Evolutionary conservation across 768 basidiomycete genomes (phyloP).

Genomic region (Boletus patriciae): DNA sequence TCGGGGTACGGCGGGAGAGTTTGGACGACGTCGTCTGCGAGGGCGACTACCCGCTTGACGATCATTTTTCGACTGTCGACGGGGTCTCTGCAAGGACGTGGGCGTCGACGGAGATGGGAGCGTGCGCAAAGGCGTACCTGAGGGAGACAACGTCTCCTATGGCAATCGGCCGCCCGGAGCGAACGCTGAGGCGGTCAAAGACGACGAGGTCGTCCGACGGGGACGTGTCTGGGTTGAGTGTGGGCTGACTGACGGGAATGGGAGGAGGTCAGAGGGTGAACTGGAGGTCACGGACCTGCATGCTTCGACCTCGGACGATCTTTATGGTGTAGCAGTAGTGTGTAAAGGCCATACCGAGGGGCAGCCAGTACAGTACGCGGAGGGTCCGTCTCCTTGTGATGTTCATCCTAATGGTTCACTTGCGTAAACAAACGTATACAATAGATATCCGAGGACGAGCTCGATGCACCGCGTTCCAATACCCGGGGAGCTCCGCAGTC

Average conservation of each 20-base stretch:
- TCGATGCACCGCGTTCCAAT: too few relatives aligned
- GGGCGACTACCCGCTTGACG: constrained; percentile 65
- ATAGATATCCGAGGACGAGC: not conserved
- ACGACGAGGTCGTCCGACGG: constrained; percentile 58
- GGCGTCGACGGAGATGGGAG: not conserved
- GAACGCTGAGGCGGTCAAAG: constrained; percentile 54
- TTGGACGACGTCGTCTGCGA: constrained; percentile 61
- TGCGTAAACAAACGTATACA: not conserved
- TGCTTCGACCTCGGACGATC: constrained; percentile 60
- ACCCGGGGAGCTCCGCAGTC: too few relatives aligned
- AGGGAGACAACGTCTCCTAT: constrained; percentile 69
- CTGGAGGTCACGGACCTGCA: constrained; percentile 54
- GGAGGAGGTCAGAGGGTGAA: not conserved
- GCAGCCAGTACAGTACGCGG: constrained; percentile 56
- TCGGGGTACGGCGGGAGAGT: constrained; percentile 71
- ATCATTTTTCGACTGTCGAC: constrained; percentile 49
- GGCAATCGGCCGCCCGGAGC: constrained; percentile 35
- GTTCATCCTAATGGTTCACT: too few relatives aligned
- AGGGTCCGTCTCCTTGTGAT: not conserved
- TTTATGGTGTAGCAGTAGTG: constrained; percentile 55
- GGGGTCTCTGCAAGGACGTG: constrained; percentile 52
- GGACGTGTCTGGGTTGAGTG: constrained; percentile 72
- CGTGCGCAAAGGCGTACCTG: constrained; percentile 37
- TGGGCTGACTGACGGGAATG: constrained; percentile 53
- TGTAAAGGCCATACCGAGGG: constrained; percentile 48